phyloP scores from a whole-genome alignment of 176 grass and related monocot species.

The Dendrocalamus sinicus region DNA sequence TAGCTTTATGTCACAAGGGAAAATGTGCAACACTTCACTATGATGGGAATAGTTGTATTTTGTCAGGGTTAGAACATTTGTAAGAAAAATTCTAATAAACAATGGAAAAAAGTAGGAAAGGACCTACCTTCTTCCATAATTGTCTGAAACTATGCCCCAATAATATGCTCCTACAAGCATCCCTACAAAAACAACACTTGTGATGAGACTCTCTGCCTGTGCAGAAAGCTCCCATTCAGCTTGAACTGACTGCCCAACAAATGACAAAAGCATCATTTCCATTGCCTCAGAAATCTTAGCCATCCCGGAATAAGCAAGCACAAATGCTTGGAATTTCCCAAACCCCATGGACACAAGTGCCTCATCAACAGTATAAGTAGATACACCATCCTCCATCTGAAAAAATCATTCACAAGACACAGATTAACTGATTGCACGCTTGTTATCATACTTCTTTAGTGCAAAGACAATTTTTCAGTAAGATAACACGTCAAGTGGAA shows the following conservation, averaged over 20 bases:
- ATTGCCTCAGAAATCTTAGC: slow-evolving; percentile 95
- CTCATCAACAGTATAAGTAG: slow-evolving; percentile 90
- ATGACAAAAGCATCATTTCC: slow-evolving; percentile 99
- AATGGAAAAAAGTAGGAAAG: slow-evolving; percentile 14
- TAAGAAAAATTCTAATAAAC: not conserved
- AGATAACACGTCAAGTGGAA: not conserved
- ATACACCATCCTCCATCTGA: slow-evolving; percentile 74
- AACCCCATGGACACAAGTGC: slow-evolving; percentile 82
- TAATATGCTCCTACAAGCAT: slow-evolving; percentile 93
- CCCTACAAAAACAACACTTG: slow-evolving; percentile 92
- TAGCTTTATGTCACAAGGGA: not conserved
- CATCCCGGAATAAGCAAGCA: slow-evolving; percentile 92
- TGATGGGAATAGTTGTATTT: not conserved
- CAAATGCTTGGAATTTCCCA: slow-evolving; percentile 88
- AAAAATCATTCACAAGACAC: slow-evolving; percentile 16
- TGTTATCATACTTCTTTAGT: not conserved
- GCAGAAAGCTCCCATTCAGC: slow-evolving; percentile 85
- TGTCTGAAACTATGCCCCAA: slow-evolving; percentile 94
- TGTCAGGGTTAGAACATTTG: slow-evolving; percentile 4
- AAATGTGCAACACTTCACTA: not conserved
- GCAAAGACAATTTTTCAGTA: not conserved
- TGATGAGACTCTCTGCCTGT: slow-evolving; percentile 82
- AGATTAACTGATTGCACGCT: not conserved
- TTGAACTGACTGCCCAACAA: slow-evolving; percentile 88
- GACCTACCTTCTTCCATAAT: slow-evolving; percentile 83